A percentile compares a stretch with the other conserved stretches of the same genome.
phyloP scores from a whole-genome alignment of 495 filamentous ascomycete genomes.

The Daldinia concentrica region DNA sequence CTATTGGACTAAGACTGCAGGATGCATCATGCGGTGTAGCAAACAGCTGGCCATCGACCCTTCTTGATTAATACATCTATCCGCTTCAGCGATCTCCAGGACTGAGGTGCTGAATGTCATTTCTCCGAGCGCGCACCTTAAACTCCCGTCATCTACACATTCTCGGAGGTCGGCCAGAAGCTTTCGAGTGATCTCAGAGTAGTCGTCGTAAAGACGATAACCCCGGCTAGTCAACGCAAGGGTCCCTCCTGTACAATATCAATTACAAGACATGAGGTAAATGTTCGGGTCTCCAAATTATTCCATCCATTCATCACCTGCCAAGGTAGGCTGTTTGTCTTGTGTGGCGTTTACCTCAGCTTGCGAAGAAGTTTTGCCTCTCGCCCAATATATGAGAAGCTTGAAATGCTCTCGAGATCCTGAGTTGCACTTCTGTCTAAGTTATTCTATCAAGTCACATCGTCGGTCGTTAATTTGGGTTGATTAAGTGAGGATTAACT shows the following conservation, averaged over 20 bases:
- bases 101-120: neutral
- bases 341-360: neutral
- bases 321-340: neutral
- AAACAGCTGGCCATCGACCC: conserved; percentile 29
- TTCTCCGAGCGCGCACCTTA: neutral
- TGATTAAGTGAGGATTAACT: neutral
- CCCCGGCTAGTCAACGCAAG: neutral
- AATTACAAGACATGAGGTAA: neutral
- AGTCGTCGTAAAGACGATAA: neutral
- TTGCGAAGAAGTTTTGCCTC: neutral
- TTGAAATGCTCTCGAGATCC: neutral
- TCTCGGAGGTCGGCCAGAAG: neutral
- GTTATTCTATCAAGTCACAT: neutral
- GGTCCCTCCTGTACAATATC: neutral
- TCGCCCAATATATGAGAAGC: neutral
- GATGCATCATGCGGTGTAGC: conserved; percentile 41
- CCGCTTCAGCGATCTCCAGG: neutral
- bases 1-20: conserved; percentile 36
- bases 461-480: neutral
- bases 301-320: neutral
- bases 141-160: neutral
- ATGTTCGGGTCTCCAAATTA: neutral
- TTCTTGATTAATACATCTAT: conserved; percentile 29
- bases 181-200: neutral
- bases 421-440: neutral